A percentile compares a stretch with the other conserved stretches of the same genome.
Conservation (phyloP, 2,329 filamentous ascomycete genomes). For the Elsinoe arachidis region DNA sequence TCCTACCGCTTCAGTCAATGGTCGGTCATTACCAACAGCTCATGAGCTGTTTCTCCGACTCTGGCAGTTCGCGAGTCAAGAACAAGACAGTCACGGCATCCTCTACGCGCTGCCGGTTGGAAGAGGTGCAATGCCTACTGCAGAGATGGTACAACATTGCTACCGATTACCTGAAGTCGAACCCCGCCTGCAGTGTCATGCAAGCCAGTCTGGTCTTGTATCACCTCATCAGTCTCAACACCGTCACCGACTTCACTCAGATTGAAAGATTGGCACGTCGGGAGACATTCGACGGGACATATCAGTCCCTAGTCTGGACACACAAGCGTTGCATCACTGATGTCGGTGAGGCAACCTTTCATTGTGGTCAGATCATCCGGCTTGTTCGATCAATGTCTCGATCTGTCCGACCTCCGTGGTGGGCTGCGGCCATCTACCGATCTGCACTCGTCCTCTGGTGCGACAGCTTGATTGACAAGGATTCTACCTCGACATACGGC, state of each 20-base stretch:
- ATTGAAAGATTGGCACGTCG: constrained; percentile 58
- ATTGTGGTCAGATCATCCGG: constrained; percentile 58
- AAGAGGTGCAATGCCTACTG: constrained; percentile 56
- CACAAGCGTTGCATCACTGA: constrained; percentile 57
- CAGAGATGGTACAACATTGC: constrained; percentile 61
- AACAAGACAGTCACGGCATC: constrained; percentile 48
- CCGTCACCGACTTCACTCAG: constrained; percentile 57
- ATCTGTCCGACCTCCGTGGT: constrained; percentile 58
- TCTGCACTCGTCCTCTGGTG: constrained; percentile 55
- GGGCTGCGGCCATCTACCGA: constrained; percentile 62
- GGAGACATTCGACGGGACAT: constrained; percentile 49
- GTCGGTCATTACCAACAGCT: constrained; percentile 58
- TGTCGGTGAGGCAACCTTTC: constrained; percentile 55
- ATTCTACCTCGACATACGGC: constrained; percentile 31
- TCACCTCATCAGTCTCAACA: constrained; percentile 61
- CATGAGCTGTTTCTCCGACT: constrained; percentile 56
- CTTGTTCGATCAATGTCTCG: constrained; percentile 52
- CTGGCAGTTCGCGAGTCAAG: constrained; percentile 37
- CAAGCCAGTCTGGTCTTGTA: constrained; percentile 60
- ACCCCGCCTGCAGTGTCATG: constrained; percentile 51
- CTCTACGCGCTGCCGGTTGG: constrained; percentile 52
- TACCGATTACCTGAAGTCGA: constrained; percentile 46
- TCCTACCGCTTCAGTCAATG: constrained; percentile 59
- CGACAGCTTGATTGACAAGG: constrained; percentile 48
- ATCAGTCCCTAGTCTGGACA: constrained; percentile 45